Percentiles rank a stretch among this genome's conserved stretches.
Evolutionary conservation across 2,329 filamentous ascomycete genomes (phyloP).

Genomic region (Sclerotinia nivalis): DNA sequence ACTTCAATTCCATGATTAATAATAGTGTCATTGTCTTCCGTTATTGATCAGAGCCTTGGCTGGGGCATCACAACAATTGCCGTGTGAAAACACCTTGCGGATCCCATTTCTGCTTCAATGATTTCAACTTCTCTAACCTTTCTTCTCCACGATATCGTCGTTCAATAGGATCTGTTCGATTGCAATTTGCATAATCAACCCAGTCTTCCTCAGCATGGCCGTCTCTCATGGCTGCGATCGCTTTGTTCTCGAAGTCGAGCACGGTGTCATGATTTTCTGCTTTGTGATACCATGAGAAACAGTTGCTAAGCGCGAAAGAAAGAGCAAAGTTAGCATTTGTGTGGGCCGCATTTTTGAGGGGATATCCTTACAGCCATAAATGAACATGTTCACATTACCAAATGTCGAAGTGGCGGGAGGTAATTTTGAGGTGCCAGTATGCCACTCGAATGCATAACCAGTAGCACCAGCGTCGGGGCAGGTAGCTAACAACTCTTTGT

Average conservation of each 20-base stretch:
- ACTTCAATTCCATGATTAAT: conserved; percentile 2
- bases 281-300: not conserved
- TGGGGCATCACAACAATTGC: not conserved
- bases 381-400: not conserved
- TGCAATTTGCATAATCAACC: not conserved
- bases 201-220: not conserved
- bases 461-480: conserved; percentile 3
- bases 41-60: not conserved
- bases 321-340: not conserved
- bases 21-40: not conserved
- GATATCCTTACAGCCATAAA: not conserved
- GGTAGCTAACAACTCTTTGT: not conserved
- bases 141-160: not conserved
- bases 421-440: not conserved
- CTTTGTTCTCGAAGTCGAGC: conserved; percentile 6
- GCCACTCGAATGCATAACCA: conserved; percentile 11
- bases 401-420: not conserved
- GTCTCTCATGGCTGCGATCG: conserved; percentile 1
- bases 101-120: conserved; percentile 3
- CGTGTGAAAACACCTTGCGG: conserved; percentile 1
- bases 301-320: not conserved
- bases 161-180: not conserved
- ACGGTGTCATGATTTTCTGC: not conserved
- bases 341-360: no score
- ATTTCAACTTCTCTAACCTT: not conserved